Evolutionary conservation across 148 eudicot species (phyloP), one percentile per base, ranked within the genome.

Genomic region (Beta vulgaris): DNA sequence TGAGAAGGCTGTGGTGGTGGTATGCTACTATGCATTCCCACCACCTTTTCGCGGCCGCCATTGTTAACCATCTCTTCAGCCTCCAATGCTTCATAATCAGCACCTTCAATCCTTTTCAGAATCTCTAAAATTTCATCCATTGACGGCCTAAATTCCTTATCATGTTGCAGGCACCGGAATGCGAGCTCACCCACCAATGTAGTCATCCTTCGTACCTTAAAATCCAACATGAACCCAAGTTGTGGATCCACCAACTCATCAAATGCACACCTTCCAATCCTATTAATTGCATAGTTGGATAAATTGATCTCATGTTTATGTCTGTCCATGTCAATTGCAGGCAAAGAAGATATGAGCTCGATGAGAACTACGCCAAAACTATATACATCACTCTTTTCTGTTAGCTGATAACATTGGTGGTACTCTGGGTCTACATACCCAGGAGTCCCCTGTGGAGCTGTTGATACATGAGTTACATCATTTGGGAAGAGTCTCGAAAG

Each of bases 371-470:
- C 73, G 7, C 73, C 75, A 23, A 72, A 72, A 6, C 75, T 72
- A 25, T 72, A 72, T 18, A 72, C 75, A 72, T 72, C 75, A 18
- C 75, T 72, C 54, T 72, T 72, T 25, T 34, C 36, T 25, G 75
- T 72, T 28, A 72, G 51, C 66, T 58, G 65, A 61, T 72, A 72
- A 16, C 65, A 37, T n/a, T 39, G 75, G 54, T 72, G 66, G 18
- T 72, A 72, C 23, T 72, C 75, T 0, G 75, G 75, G 26, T 72
- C 75, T 58, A 72, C 0, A 23, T 72, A 72, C 35, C 75, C 75
- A 6, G 75, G 66, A 72, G 65, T 72, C 8, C 75, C 75, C 75
- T 72, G 75, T 57, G 75, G 75, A 2, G 75, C 67, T 14, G 75
- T 72, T 58, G 75, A 72, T 10, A 72, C 66, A 40, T 72, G 75